Conservation (phyloP, 306 rosid genomes). For the Pterocarpus santalinus region DNA sequence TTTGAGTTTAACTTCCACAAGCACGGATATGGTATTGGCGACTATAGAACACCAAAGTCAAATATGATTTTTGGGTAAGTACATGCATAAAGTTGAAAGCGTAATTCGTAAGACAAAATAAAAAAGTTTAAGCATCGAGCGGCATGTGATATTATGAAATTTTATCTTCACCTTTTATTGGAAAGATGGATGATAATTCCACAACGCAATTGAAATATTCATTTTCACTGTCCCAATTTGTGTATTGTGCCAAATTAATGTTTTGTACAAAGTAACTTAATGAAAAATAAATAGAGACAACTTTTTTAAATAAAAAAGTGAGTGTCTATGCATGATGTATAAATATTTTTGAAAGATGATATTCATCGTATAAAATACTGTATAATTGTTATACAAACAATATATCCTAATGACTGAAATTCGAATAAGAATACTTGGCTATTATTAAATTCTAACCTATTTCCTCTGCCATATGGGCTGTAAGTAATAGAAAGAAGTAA, state of each 20-base stretch:
- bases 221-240: background rate
- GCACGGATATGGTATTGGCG: background rate
- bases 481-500: too few species aligned
- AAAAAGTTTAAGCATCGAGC: background rate
- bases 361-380: background rate
- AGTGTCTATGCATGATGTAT: background rate
- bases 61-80: background rate
- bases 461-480: background rate
- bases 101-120: background rate
- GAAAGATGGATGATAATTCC: background rate
- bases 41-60: constrained; percentile 12
- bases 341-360: background rate
- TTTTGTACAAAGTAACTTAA: background rate
- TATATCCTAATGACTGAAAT: background rate
- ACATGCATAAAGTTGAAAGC: background rate
- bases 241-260: background rate
- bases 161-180: background rate
- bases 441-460: background rate
- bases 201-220: background rate
- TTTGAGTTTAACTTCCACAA: background rate
- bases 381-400: background rate
- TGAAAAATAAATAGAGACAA: background rate
- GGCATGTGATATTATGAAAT: background rate
- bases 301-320: background rate
- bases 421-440: constrained; percentile 8